phyloP scores from a whole-genome alignment of 208 protist species.

The Wallacemonas sp. region DNA sequence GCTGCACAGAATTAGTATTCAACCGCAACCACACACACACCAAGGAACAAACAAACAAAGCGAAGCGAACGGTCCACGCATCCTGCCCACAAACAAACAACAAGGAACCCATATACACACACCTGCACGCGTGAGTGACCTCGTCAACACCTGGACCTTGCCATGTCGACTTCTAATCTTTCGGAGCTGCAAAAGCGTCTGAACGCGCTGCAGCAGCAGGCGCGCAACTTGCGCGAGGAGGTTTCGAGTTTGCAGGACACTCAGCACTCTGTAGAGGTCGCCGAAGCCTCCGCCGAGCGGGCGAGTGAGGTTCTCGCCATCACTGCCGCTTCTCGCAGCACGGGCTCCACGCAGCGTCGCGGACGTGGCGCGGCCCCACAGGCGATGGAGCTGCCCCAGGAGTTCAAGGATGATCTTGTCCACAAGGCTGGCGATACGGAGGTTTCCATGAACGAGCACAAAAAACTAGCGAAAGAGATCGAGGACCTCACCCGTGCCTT shows the following conservation, averaged over 20 bases:
- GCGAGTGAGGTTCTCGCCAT: slow-evolving; percentile 32
- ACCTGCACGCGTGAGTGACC: no score
- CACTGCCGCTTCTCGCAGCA: slow-evolving; percentile 17
- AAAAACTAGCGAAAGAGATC: slow-evolving; percentile 28
- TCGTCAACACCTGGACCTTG: no score
- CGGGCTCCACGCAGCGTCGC: slow-evolving; percentile 6
- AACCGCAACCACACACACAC: neutral
- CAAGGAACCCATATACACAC: neutral
- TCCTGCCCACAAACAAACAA: slow-evolving; percentile 1
- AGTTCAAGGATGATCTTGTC: slow-evolving; percentile 54
- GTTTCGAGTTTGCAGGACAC: slow-evolving; percentile 60
- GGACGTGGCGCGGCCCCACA: slow-evolving; percentile 21
- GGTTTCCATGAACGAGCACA: slow-evolving; percentile 25
- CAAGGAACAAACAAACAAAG: neutral
- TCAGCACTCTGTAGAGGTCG: slow-evolving; percentile 35
- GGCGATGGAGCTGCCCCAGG: slow-evolving; percentile 35
- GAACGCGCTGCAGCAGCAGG: slow-evolving; percentile 49
- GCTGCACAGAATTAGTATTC: no score
- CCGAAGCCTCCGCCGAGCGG: slow-evolving; percentile 24
- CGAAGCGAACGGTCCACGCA: neutral
- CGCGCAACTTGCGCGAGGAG: slow-evolving; percentile 60
- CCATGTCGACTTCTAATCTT: slow-evolving; percentile 24
- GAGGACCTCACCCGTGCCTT: slow-evolving; percentile 21
- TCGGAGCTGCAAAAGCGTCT: slow-evolving; percentile 49
- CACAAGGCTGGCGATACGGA: slow-evolving; percentile 49